Conservation (phyloP, 805 yeast species). For the Pichia californica region DNA sequence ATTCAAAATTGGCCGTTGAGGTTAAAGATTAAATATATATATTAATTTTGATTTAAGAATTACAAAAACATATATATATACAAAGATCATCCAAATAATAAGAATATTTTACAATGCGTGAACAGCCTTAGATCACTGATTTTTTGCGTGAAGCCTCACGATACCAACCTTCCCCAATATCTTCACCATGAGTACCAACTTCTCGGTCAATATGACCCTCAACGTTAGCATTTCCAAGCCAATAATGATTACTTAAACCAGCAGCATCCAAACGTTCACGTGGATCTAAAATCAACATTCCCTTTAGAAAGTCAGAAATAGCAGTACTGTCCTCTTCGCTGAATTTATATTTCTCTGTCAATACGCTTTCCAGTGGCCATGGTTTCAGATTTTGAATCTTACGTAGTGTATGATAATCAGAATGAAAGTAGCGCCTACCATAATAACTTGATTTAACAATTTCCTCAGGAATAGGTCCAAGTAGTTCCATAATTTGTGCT, state of each 20-base stretch:
- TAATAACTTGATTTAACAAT: constrained; percentile 57
- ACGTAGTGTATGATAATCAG: constrained; percentile 43
- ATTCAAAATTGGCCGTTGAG: no score
- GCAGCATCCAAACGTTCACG: constrained; percentile 89
- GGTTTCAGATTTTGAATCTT: constrained; percentile 78
- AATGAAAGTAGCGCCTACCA: constrained; percentile 35
- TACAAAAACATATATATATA: no score
- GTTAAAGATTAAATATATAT: no score
- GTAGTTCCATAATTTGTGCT: constrained; percentile 81
- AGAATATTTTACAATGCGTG: no score
- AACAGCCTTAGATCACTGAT: no score
- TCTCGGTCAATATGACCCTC: constrained; percentile 73
- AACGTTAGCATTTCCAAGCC: constrained; percentile 75
- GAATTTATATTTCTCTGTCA: constrained; percentile 80
- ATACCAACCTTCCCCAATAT: constrained; percentile 83
- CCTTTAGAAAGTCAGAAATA: constrained; percentile 69
- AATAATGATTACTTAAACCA: constrained; percentile 82
- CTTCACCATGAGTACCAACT: constrained; percentile 75
- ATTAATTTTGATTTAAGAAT: no score
- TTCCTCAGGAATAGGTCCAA: constrained; percentile 42
- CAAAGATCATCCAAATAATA: no score
- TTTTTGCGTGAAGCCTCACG: constrained; percentile 54
- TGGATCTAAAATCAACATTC: constrained; percentile 81
- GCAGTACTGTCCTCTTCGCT: constrained; percentile 60
- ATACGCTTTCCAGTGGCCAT: constrained; percentile 81